Evolutionary conservation across 177 flowering plant genomes (phyloP).

Genomic region (Vitis hybrid): DNA sequence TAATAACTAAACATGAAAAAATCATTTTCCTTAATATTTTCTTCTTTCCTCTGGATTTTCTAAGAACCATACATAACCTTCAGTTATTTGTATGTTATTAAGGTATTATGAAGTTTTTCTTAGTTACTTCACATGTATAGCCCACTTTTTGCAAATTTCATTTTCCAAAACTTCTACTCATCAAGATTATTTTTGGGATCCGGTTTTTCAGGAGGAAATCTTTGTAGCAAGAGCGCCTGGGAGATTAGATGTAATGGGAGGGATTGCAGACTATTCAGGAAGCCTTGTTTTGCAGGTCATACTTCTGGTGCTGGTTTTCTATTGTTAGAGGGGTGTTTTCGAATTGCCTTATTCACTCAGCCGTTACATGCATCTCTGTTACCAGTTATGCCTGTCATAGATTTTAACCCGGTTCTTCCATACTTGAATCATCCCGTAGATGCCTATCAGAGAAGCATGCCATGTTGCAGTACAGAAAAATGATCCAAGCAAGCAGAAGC

Average conservation of each 20-base stretch:
- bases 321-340: background rate
- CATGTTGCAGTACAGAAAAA: conserved; percentile 92
- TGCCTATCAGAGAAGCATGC: conserved; percentile 99
- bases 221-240: conserved; percentile 97
- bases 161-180: no score
- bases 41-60: no score
- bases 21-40: no score
- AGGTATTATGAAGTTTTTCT: no score
- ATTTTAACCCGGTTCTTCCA: background rate
- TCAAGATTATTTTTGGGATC: no score
- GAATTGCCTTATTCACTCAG: background rate
- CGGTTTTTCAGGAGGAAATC: conserved; percentile 66
- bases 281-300: conserved; percentile 94
- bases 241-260: conserved; percentile 98
- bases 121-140: no score
- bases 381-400: background rate
- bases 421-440: conserved; percentile 31
- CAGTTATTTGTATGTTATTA: no score
- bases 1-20: no score
- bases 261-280: conserved; percentile 99
- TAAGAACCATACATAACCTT: no score
- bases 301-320: background rate
- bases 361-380: background rate
- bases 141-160: no score
- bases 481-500: conserved; percentile 80